Evolutionary conservation across 352 stramenopile genomes (phyloP), one percentile per base, ranked within the genome.

Genomic region (Pythium vanterpoolii): DNA sequence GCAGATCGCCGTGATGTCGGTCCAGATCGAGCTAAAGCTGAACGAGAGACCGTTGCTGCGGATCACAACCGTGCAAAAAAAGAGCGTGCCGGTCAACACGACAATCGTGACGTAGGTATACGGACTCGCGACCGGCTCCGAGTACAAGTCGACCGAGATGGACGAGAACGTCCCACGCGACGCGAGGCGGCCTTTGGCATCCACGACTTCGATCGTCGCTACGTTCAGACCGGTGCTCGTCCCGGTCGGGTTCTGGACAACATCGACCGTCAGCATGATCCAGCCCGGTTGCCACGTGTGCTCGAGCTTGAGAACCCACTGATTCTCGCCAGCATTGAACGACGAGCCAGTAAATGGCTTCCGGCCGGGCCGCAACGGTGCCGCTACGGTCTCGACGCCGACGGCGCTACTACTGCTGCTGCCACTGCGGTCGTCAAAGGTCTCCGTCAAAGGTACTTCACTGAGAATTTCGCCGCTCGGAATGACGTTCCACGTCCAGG

Each of bases 41-140:
- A 95, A 93, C 19, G 83, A 76, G 5, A 95, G 69, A 0, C 86
- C 86, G 56, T 95, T 89, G 55, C 83, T 89, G 18, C 77, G 79
- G 55, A 95, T 92, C 40, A 90, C 85, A 13, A 93, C 70, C 30
- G 77, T 81, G 59, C 86, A 95, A 49, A 95, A 95, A 2, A 87
- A 62, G 30, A 95, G 68, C 28, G 82, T 88, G 7, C 83, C 77
- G 33, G 90, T 79, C n/a, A 95, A 69, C 19, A 95, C 75, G 33
- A 93, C 86, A 64, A 95, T 87, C 1, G 83, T 91, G 27, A 95
- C 83, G 69, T 93, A 95, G 48, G 91, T 95, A 72, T 95, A 95
- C 56, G 86, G 84, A 61, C 86, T 93, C 18, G 77, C 71, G n/a
- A 68, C 81, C 5, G 82, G 71, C 13, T 80, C 73, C 1, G 71